A percentile compares a stretch with the other conserved stretches of the same genome.
Evolutionary conservation across 2,329 filamentous ascomycete species (phyloP).

Genomic region (Acrodontium crateriforme): DNA sequence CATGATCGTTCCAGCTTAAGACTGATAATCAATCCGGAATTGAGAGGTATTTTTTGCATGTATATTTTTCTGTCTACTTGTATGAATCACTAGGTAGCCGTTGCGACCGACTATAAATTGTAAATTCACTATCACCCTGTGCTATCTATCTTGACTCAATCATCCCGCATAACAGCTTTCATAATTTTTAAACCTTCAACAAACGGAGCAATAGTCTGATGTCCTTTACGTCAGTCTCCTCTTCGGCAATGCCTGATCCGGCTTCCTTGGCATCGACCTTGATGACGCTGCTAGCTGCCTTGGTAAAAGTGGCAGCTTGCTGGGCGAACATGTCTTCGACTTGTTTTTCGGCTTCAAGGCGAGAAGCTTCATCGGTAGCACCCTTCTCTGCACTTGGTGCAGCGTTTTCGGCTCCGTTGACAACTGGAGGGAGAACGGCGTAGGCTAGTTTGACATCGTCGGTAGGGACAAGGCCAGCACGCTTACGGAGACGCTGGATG

Average conservation of each 20-base stretch:
- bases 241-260: slow-evolving; percentile 48
- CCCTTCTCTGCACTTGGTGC: slow-evolving; percentile 11
- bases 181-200: slow-evolving; percentile 43
- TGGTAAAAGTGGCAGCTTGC: slow-evolving; percentile 21
- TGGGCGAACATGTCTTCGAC: slow-evolving; percentile 23
- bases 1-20: no score
- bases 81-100: background rate
- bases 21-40: no score
- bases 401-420: slow-evolving; percentile 34
- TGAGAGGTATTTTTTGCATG: no score
- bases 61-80: no score
- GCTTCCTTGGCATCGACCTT: slow-evolving; percentile 7
- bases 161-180: no score
- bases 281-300: slow-evolving; percentile 21
- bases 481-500: slow-evolving; percentile 85
- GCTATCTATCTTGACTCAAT: background rate
- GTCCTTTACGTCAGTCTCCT: slow-evolving; percentile 72
- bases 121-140: background rate
- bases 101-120: background rate
- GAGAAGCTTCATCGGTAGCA: slow-evolving; percentile 12
- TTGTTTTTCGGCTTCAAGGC: slow-evolving; percentile 18
- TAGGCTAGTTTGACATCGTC: slow-evolving; percentile 97
- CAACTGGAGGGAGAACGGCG: slow-evolving; percentile 45
- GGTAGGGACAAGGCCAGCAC: slow-evolving; percentile 76
- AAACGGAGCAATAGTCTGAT: slow-evolving; percentile 61